phyloP scores from a whole-genome alignment of 192 early-diverging fungal genomes.

The Linnemannia elongata region DNA sequence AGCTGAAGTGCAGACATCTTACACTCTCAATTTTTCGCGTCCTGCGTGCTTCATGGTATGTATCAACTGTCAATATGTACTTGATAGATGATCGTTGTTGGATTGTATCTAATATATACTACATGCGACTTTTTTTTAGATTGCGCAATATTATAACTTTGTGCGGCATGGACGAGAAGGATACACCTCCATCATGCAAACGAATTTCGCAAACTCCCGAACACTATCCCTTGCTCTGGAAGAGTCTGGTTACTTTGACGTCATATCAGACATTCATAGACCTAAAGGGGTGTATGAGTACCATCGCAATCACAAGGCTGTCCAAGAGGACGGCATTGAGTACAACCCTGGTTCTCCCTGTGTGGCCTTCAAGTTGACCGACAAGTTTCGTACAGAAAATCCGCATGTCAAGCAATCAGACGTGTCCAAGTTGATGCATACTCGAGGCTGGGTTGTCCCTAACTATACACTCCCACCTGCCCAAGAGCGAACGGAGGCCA shows the following conservation, averaged over 20 bases:
- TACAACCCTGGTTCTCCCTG: constrained; percentile 71
- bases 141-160: constrained; percentile 89
- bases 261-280: constrained; percentile 61
- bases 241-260: constrained; percentile 70
- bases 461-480: constrained; percentile 77
- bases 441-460: constrained; percentile 83
- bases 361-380: constrained; percentile 72
- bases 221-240: constrained; percentile 68
- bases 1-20: constrained; percentile 70
- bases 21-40: constrained; percentile 84
- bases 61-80: background rate
- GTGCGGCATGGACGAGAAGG: constrained; percentile 78
- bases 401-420: constrained; percentile 68
- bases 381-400: constrained; percentile 62
- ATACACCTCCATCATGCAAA: constrained; percentile 77
- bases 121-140: constrained; percentile 24
- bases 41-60: constrained; percentile 72
- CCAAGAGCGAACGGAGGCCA: constrained; percentile 60
- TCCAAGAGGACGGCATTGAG: constrained; percentile 14
- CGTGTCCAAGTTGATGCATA: constrained; percentile 68
- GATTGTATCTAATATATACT: background rate
- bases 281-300: constrained; percentile 61
- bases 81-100: background rate
- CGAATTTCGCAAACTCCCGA: constrained; percentile 68
- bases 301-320: background rate